Base-by-base conservation (phyloP, 805 yeast species). In the Teunomyces kruisii region DNA sequence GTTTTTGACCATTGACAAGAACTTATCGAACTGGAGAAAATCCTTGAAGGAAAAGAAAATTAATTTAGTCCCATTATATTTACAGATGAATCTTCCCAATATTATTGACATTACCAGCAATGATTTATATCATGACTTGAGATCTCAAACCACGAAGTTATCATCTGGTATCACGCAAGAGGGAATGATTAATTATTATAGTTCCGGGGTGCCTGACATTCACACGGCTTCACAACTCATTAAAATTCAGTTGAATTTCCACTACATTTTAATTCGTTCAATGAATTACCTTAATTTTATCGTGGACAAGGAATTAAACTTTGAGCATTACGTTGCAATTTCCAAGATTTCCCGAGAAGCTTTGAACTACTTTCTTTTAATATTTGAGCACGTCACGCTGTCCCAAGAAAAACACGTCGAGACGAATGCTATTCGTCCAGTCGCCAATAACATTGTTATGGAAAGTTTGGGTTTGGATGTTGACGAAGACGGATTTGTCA, bases 401-500 rank as follows among this genome's bases (percentile, higher is more conserved):
- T 39, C 42, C 26, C 40, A 47, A 17, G 51, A 49, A 32, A 37
- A 43, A 16, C 24, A 39, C 17, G 30, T 44, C 3, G 46, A 42
- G 10, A 44, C 52, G 2, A 10, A 28, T 12, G 35, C 32, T 14
- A 22, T 39, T 4, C 39, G 43, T 12, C 32, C 39, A 6, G 17
- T 45, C 2, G 43, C 57, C 7, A 49, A 48, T 27, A 55, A 53
- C 24, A 47, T 59, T 6, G 62, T 66, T n/a, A 60, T 67, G 59
- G 68, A 63, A 39, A 63, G 67, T 46, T 58, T 68, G 40, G 74
- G 71, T 7, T 48, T 70, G 24, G 74, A 69, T 51, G 65, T 68
- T 14, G 74, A 72, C 46, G 75, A 72, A 39, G 76, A 71, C 49
- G 77, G 77, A 17, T 70, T 70, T 53, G 70, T 72, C 5, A 69